phyloP scores from a whole-genome alignment of 2,329 filamentous ascomycete species.

The Stenocarpella maydis region DNA sequence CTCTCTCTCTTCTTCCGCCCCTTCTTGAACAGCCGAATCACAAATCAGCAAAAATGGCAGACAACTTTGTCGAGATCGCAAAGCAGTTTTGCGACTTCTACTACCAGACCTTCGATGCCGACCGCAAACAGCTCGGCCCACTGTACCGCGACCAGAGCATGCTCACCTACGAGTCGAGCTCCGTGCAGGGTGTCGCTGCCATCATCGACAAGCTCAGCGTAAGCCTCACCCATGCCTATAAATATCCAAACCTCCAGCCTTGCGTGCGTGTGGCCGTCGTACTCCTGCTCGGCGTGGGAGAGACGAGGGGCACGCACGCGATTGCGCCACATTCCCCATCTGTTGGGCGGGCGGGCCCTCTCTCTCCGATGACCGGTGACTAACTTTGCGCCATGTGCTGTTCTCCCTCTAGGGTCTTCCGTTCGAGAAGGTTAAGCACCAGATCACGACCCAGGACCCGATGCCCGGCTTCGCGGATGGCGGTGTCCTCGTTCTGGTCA shows the following conservation, averaged over 20 bases:
- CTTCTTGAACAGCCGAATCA: neutral
- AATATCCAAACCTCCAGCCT: too few relatives aligned
- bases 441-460: constrained; percentile 72
- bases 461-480: constrained; percentile 66
- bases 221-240: constrained; percentile 41
- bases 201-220: constrained; percentile 75
- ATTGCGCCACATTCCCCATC: neutral
- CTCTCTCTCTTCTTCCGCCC: neutral
- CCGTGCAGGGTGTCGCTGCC: constrained; percentile 59
- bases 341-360: neutral
- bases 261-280: neutral
- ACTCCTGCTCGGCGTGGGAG: neutral
- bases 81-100: constrained; percentile 51
- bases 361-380: constrained; percentile 15
- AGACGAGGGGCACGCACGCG: neutral
- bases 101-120: constrained; percentile 74
- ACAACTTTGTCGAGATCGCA: constrained; percentile 37
- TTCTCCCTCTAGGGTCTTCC: constrained; percentile 61
- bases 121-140: constrained; percentile 61
- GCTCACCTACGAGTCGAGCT: constrained; percentile 74
- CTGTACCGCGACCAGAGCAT: constrained; percentile 77
- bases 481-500: constrained; percentile 74
- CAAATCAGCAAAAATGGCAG: constrained; percentile 34
- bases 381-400: constrained; percentile 6
- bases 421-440: constrained; percentile 72